Evolutionary conservation across 106 monocot species (phyloP), one percentile per base, ranked within the genome.

Genomic region (Dendrobium officinale): DNA sequence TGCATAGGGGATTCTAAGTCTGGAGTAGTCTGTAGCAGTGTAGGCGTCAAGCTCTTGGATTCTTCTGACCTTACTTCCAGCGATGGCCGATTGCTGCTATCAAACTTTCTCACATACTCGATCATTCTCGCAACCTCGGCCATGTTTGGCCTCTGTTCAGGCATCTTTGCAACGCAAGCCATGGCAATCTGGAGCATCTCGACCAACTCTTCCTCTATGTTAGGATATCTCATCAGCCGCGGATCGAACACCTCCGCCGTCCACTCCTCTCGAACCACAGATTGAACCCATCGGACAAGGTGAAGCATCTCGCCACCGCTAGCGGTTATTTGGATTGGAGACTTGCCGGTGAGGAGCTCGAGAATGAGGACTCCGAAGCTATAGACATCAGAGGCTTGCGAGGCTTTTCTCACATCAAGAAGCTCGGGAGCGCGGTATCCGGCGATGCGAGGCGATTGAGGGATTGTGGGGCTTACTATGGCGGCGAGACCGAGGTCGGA

Each of bases 241-340:
- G 80, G 76, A 55, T 95, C 95, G 44, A 95, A 95, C 66, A 95
- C 95, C 81, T 95, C 95, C 0, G 87, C 95, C 3, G 95, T 95
- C 95, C 95, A 95, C 87, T 95, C 95, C 72, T 95, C 95, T 4
- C 90, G 78, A 26, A 95, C 92, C 44, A 95, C 95, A 0, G 95
- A 92, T 48, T 92, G 92, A 5, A 95, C 95, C 91, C 91, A 92
- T 55, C 89, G 77, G 0, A 83, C 83, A 29, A 92, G 59, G 68
- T 92, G 79, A 15, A 92, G 76, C 5, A 84, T 80, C 59, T 88
- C 86, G 2, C 82, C 91, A 4, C 81, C 80, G 49, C 84, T 85
- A 0, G 83, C 58, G 20, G 77, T 72, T 17, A 81, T 61, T 44
- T 82, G 84, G 42, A 84, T 79, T 20, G 88, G 87, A 17, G 86